Evolutionary conservation across 345 rosid genomes (phyloP).

Genomic region (Salix purpurea): DNA sequence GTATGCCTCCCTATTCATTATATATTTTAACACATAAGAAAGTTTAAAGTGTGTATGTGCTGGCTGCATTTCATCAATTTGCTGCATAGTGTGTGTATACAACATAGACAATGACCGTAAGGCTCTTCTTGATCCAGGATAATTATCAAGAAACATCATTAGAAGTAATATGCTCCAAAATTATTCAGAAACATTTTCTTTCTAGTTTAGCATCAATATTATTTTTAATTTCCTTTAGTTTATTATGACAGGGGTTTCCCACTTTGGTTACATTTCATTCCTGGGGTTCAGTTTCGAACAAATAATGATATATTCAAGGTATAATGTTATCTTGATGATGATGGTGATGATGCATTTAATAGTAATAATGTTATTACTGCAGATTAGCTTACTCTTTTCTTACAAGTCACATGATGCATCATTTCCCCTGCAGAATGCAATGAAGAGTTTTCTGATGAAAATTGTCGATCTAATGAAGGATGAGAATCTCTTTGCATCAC

Average conservation of each 20-base stretch:
- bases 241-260: constrained; percentile 53
- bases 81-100: not conserved
- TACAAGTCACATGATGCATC: not conserved
- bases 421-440: constrained; percentile 36
- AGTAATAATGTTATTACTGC: not conserved
- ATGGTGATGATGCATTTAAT: not conserved
- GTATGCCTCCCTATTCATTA: not conserved
- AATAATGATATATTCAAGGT: constrained; percentile 50
- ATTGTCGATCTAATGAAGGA: constrained; percentile 51
- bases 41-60: not conserved
- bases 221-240: not conserved
- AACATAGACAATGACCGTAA: not conserved
- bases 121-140: not conserved
- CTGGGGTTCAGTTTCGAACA: constrained; percentile 64
- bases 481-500: constrained; percentile 56
- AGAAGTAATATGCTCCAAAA: not conserved
- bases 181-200: not conserved
- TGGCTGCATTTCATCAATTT: not conserved
- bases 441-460: constrained; percentile 46
- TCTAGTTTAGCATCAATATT: not conserved
- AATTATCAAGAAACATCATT: not conserved
- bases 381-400: not conserved
- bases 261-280: constrained; percentile 66
- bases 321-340: constrained; percentile 1
- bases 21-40: not conserved